These are phyloP conservation scores for Alternaria panax DNA, from an alignment of 2,329 filamentous ascomycete species.

Conservation along the genomic window DNA sequence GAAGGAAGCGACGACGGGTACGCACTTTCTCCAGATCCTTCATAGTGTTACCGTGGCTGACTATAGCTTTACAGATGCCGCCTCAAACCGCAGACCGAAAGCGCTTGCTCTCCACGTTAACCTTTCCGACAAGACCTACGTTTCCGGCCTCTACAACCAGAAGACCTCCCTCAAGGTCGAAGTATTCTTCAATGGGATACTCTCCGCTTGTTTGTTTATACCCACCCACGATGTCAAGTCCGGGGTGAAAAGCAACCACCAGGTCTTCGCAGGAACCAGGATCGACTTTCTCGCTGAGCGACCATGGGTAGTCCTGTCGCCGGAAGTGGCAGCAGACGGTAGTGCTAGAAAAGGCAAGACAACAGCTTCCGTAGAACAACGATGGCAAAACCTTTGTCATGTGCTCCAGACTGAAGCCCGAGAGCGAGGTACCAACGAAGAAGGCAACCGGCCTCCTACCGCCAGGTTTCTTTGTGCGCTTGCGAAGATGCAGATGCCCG, in stretches of 20 bases:
- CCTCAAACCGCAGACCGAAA: conserved; percentile 9
- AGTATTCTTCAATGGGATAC: conserved; percentile 57
- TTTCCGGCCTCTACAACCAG: conserved; percentile 25
- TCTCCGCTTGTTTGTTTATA: conserved; percentile 45
- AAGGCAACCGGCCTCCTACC: conserved; percentile 44
- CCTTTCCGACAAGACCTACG: conserved; percentile 42
- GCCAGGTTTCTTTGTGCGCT: conserved; percentile 52
- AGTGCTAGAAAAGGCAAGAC: conserved; percentile 14
- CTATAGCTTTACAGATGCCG: not conserved
- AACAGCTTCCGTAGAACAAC: conserved; percentile 21
- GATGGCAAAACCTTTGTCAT: conserved; percentile 47
- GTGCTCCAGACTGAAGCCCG: conserved; percentile 46
- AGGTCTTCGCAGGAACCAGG: conserved; percentile 51
- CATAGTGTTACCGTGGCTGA: not conserved
- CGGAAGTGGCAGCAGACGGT: conserved; percentile 32
- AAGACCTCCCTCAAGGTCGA: conserved; percentile 55
- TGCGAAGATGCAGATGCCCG: conserved; percentile 49
- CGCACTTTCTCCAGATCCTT: not conserved
- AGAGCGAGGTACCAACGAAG: conserved; percentile 42
- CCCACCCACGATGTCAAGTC: conserved; percentile 29
- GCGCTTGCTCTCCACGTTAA: conserved; percentile 43
- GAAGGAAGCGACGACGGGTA: not conserved
- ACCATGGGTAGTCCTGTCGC: conserved; percentile 53
- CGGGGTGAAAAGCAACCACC: conserved; percentile 28
- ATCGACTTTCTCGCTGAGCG: conserved; percentile 52